Evolutionary conservation across 306 rosid genomes (phyloP).

Genomic region (Cucurbita pepo): DNA sequence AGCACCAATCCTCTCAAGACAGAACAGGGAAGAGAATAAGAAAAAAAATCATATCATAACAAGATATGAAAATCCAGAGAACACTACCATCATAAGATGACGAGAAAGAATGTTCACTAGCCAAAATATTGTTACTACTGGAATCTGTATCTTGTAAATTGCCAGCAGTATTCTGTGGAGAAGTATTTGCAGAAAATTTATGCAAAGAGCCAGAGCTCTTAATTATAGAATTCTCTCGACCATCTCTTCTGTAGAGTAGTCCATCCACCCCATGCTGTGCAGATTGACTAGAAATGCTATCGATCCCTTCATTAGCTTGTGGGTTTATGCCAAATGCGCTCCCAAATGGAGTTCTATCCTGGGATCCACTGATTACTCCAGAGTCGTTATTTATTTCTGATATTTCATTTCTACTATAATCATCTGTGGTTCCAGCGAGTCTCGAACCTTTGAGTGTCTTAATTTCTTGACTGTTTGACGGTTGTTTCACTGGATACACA

Average conservation of each 20-base stretch:
- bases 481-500: constrained; percentile 17
- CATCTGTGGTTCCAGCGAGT: constrained; percentile 17
- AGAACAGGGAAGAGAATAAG: not conserved
- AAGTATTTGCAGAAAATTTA: constrained; percentile 19
- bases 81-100: constrained; percentile 39
- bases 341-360: constrained; percentile 24
- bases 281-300: constrained; percentile 26
- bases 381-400: constrained; percentile 19
- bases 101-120: constrained; percentile 19
- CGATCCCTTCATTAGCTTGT: constrained; percentile 31
- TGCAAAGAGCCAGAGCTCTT: constrained; percentile 24
- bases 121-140: constrained; percentile 22
- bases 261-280: constrained; percentile 25
- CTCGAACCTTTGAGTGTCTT: constrained; percentile 21
- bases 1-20: constrained; percentile 8
- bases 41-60: not conserved
- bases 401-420: constrained; percentile 16
- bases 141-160: constrained; percentile 21
- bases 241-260: constrained; percentile 24
- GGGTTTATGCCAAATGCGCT: constrained; percentile 11
- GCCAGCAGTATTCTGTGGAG: constrained; percentile 38
- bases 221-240: constrained; percentile 30
- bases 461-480: constrained; percentile 23
- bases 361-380: constrained; percentile 15
- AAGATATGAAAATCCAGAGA: not conserved